Evolutionary conservation across 2,329 filamentous ascomycete genomes (phyloP).

Genomic region (Verticillium alfalfae): DNA sequence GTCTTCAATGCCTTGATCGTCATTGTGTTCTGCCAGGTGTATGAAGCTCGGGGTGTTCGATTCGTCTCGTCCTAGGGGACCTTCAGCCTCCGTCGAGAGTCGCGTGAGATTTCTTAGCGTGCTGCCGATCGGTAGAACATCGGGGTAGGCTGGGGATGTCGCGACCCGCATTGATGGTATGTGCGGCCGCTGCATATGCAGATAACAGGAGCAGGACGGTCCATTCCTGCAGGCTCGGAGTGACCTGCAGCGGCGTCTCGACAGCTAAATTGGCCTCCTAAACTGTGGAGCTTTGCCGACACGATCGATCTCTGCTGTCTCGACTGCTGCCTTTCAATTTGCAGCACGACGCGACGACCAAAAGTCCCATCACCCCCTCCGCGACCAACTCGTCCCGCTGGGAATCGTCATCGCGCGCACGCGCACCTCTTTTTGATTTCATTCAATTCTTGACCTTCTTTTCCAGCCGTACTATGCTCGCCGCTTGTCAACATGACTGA

Average conservation of each 20-base stretch:
- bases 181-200: not conserved
- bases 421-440: not conserved
- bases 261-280: not conserved
- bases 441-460: not conserved
- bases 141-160: not conserved
- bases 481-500: slow-evolving; percentile 68
- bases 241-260: not conserved
- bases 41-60: not conserved
- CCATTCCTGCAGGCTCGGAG: not conserved
- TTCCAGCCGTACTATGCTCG: not conserved
- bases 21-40: slow-evolving; percentile 29
- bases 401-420: not conserved
- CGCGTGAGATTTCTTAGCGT: slow-evolving; percentile 3
- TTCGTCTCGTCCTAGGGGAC: not conserved
- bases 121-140: not conserved
- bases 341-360: not conserved
- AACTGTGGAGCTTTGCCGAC: not conserved
- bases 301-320: not conserved
- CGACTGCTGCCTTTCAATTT: not conserved
- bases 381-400: not conserved
- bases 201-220: not conserved
- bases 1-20: slow-evolving; percentile 48
- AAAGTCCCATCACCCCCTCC: not conserved
- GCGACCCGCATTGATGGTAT: not conserved
- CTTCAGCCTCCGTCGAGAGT: not conserved